Percentiles rank a stretch among this genome's conserved stretches.
Evolutionary conservation across 306 rosid species (phyloP).

Genomic region (Comarum palustre): DNA sequence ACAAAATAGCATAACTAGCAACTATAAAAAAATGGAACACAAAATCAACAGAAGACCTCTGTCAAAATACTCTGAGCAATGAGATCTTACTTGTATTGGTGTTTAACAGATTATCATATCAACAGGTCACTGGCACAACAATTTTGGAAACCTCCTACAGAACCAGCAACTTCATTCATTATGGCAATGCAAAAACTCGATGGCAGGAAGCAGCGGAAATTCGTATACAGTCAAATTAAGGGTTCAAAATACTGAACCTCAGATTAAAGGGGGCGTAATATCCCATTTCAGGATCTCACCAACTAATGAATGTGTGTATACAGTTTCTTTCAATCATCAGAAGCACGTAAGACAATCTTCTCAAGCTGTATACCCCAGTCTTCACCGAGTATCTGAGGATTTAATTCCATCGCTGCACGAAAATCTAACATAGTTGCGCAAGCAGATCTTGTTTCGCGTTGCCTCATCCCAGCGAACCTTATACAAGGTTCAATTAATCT

Average conservation of each 20-base stretch:
- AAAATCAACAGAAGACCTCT: neutral
- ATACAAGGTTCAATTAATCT: constrained; percentile 70
- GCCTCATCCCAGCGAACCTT: constrained; percentile 48
- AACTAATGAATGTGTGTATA: constrained; percentile 12
- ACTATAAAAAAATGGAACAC: neutral
- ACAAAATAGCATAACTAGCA: neutral
- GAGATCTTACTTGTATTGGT: neutral
- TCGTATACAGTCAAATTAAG: constrained; percentile 28
- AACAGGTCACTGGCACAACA: neutral
- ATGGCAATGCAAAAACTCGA: constrained; percentile 28
- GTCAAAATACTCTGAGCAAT: neutral
- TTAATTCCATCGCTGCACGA: constrained; percentile 60
- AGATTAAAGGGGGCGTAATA: constrained; percentile 31
- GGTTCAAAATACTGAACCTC: constrained; percentile 36
- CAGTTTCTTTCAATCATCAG: constrained; percentile 53
- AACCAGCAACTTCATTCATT: constrained; percentile 35
- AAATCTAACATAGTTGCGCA: constrained; percentile 52
- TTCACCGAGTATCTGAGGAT: constrained; percentile 71
- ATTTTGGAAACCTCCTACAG: constrained; percentile 1
- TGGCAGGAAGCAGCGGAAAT: constrained; percentile 27
- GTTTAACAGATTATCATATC: neutral
- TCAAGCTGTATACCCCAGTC: constrained; percentile 83
- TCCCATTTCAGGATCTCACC: constrained; percentile 27
- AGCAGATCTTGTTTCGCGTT: constrained; percentile 24
- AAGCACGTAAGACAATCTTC: constrained; percentile 58